These are phyloP conservation scores for Amanita subjunquillea DNA, from an alignment of 768 basidiomycete genomes.

Conservation along the genomic window DNA sequence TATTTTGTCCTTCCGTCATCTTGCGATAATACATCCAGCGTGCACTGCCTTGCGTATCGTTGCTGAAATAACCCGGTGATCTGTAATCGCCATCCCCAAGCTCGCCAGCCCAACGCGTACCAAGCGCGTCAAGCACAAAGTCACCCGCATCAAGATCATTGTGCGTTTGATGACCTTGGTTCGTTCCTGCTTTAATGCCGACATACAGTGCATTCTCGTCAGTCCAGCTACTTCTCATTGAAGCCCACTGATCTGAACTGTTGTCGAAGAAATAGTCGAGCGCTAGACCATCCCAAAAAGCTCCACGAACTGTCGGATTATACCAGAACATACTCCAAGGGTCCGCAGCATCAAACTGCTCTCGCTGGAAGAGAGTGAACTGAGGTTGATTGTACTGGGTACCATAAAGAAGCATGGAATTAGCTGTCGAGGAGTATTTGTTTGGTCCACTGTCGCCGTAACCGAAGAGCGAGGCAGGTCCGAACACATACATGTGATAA, in stretches of 20 bases:
- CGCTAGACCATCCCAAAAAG: slow-evolving; percentile 82
- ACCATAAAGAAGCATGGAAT: slow-evolving; percentile 74
- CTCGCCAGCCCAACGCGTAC: slow-evolving; percentile 92
- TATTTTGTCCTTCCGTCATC: slow-evolving; percentile 96
- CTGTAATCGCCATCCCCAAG: slow-evolving; percentile 82
- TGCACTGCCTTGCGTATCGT: slow-evolving; percentile 52
- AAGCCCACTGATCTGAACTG: slow-evolving; percentile 69
- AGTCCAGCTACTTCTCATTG: slow-evolving; percentile 92
- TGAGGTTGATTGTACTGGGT: slow-evolving; percentile 55
- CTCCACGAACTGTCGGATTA: slow-evolving; percentile 69
- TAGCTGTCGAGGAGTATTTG: slow-evolving; percentile 93
- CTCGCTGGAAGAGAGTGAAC: slow-evolving; percentile 87
- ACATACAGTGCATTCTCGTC: slow-evolving; percentile 74
- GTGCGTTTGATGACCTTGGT: slow-evolving; percentile 84
- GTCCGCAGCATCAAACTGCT: slow-evolving; percentile 71
- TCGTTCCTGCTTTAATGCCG: slow-evolving; percentile 79
- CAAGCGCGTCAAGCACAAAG: slow-evolving; percentile 91
- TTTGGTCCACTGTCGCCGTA: slow-evolving; percentile 86
- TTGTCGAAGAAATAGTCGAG: slow-evolving; percentile 81
- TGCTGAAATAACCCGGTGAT: slow-evolving; percentile 67
- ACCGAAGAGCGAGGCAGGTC: slow-evolving; percentile 79
- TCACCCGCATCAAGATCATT: slow-evolving; percentile 92
- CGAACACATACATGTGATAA: slow-evolving; percentile 85
- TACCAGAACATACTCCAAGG: slow-evolving; percentile 94
- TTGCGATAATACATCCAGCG: slow-evolving; percentile 96